Evolutionary conservation across 441 rosid species (phyloP), one percentile per base, ranked within the genome.

Genomic region (Pelargonium citronellum): DNA sequence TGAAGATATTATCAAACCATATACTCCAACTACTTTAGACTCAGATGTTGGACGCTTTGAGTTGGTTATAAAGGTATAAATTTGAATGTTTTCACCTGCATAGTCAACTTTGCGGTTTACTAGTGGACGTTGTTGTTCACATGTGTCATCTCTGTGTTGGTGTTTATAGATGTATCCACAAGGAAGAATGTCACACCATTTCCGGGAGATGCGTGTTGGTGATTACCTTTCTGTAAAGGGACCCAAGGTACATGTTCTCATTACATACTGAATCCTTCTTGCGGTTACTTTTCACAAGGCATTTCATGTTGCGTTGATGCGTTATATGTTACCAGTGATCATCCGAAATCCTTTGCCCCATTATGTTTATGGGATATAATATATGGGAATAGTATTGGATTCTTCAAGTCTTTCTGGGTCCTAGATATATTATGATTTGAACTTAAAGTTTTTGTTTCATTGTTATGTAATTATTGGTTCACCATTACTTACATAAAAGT

Each of bases 141-240:
- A 2, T 10, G 16, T 51, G 30, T 27, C 17, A 13, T 41, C 24
- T 57, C 12, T 13, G 0, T 5, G 8, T 55, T 55, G 62, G 24
- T 55, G 47, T 39, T 27, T 17, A 44, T 73, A 74, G 79, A 75
- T 83, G 85, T 79, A 74, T 73, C 82, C 82, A 5, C 84, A 80
- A 71, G 87, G 86, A 77, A 79, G 87, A 75, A 84, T 82, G 87
- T 82, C 87, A 46, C 84, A 84, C 74, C 83, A 82, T 55, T 77
- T 84, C 70, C 82, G 83, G 17, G 81, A 79, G 75, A 71, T 84
- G 87, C 60, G 67, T 2, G 87, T 61, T 68, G 87, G 87, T 60
- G 86, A 80, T 70, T 73, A 69, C 79, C 43, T 84, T 66, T 71
- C 83, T 66, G 77, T 84, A 65, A 84, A 82, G 78, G 86, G 87